Conservation (phyloP, 2,329 filamentous ascomycete species). For the Lasiodiplodia theobromae region DNA sequence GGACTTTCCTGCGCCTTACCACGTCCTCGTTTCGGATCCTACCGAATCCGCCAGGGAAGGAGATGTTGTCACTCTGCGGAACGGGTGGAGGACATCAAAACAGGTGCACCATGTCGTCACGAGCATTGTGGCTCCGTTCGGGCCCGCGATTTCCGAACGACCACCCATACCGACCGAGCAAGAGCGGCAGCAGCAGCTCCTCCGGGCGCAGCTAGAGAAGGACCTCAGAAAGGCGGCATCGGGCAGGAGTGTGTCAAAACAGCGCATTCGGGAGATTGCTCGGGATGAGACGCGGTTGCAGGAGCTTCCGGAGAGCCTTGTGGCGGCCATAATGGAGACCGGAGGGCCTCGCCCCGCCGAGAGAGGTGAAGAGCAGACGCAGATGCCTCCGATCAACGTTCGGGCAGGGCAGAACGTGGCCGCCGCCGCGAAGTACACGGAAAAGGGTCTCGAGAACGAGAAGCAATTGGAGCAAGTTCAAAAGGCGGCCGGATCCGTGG, state of each 20-base stretch:
- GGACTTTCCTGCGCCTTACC: conserved; percentile 70
- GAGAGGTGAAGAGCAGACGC: not conserved
- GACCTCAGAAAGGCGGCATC: conserved; percentile 58
- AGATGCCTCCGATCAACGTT: conserved; percentile 2
- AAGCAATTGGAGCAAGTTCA: not conserved
- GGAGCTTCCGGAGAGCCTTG: not conserved
- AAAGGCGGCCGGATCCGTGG: not conserved
- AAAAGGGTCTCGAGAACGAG: conserved; percentile 17
- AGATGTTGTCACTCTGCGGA: conserved; percentile 75
- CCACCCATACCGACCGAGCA: conserved; percentile 70
- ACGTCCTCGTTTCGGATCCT: conserved; percentile 80
- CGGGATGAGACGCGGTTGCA: not conserved
- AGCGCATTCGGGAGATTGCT: conserved; percentile 1
- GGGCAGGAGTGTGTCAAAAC: conserved; percentile 35
- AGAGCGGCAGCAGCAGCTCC: conserved; percentile 64
- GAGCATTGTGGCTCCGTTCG: conserved; percentile 75
- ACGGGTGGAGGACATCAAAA: conserved; percentile 70
- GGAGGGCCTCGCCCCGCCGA: not conserved
- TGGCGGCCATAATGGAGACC: not conserved
- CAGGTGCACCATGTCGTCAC: conserved; percentile 77
- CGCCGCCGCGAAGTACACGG: not conserved
- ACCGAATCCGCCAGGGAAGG: conserved; percentile 74
- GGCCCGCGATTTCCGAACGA: conserved; percentile 67
- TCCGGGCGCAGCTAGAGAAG: conserved; percentile 65
- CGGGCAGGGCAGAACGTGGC: conserved; percentile 5